Base-by-base conservation (phyloP, 352 stramenopile genomes). In the Pseudoperonospora humuli region DNA sequence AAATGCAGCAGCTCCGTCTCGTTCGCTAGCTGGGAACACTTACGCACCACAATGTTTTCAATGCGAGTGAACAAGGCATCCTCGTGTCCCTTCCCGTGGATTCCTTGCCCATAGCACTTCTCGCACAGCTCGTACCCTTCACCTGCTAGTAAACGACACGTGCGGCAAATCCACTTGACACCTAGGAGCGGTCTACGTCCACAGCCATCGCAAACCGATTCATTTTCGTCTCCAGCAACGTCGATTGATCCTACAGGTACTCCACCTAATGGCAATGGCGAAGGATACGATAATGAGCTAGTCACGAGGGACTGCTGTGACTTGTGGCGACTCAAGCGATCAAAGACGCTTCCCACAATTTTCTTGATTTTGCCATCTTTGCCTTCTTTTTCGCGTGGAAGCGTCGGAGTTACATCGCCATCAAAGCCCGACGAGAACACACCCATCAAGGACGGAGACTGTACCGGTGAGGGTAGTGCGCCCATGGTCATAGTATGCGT, bases 351-450 rank as follows among this genome's bases (percentile, higher is more conserved):
- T 19, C 73, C 75, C 39, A 88, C 67, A 33, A 88, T 76, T 45
- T 88, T 88, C 50, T 88, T 88, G 55, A 84, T 84, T 43, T 84
- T 84, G 50, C 70, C 66, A 38, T 81, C 66, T 29, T 75, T 70
- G 19, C 42, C 46, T 38, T 61, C 54, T 52, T 54, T 64, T 38
- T 59, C 51, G 5, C 49, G 47, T 5, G 40, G 44, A 28, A 49
- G 48, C 28, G 50, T 54, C 3, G 48, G 47, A 7, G 64, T 57
- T n/a, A 51, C 45, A 27, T 64, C 50, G 0, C 43, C 45, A 32
- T 66, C 44, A 2, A 46, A 67, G 2, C 44, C 48, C 10, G 64
- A 39, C 31, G 44, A 35, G 19, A 52, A 35, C 25, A 57, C 35
- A 25, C 44, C 39, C 43, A 54, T 56, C 1, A 39, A 51, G 1